A percentile compares a stretch with the other conserved stretches of the same genome.
These are phyloP conservation scores for Saccharomyces hybrid DNA, from an alignment of 1,139 yeast genomes.

Conservation along the genomic window DNA sequence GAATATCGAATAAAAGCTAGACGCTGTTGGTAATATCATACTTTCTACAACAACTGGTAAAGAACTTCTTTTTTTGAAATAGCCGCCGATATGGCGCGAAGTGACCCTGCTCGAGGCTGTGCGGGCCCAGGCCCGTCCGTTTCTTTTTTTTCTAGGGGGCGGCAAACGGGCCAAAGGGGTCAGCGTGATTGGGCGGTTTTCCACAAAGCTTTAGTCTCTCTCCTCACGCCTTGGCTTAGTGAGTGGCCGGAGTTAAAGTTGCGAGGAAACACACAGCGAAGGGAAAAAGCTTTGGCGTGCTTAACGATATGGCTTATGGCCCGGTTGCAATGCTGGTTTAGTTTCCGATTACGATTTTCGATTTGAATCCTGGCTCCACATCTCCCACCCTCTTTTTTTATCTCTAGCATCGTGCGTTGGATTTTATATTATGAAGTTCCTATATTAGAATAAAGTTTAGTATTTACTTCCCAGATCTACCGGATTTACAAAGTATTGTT, in stretches of 20 bases:
- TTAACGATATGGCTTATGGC: background rate
- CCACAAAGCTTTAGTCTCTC: background rate
- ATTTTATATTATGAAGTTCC: background rate
- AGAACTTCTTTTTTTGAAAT: background rate
- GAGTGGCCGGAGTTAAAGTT: background rate
- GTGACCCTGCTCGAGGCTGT: background rate
- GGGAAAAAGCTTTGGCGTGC: background rate
- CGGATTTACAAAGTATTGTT: background rate
- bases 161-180: background rate
- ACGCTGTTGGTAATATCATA: background rate
- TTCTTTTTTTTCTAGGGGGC: background rate
- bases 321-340: background rate
- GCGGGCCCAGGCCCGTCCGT: background rate
- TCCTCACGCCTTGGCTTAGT: background rate
- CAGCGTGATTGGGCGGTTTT: background rate
- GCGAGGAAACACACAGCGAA: background rate
- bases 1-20: background rate
- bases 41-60: background rate
- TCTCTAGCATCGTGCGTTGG: background rate
- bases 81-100: background rate
- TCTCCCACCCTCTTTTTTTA: slow-evolving; percentile 1
- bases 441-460: background rate
- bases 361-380: background rate
- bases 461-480: background rate
- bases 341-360: background rate